Evolutionary conservation across 768 basidiomycete species (phyloP).

Genomic region (Asterophora lycoperdoides): DNA sequence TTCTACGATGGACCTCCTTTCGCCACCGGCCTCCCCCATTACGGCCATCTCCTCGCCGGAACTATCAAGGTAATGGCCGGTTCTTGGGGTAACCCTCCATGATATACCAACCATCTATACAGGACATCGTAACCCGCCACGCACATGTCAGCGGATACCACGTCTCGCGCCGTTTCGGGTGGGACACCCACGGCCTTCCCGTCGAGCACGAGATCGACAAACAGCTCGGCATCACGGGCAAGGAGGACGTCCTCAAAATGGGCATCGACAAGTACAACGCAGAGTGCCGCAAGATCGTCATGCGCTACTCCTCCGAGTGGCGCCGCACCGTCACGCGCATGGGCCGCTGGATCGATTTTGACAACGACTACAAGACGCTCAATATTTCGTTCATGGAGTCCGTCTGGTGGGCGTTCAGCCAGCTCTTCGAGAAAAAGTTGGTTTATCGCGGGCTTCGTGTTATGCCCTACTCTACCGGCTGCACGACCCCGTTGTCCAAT

Average conservation of each 20-base stretch:
- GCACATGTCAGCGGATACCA: conserved; percentile 91
- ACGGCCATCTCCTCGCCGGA: conserved; percentile 89
- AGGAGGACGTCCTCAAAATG: conserved; percentile 90
- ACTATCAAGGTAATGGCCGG: conserved; percentile 71
- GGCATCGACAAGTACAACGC: conserved; percentile 98
- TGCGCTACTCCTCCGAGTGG: conserved; percentile 96
- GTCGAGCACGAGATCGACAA: conserved; percentile 99
- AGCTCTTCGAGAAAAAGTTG: conserved; percentile 87
- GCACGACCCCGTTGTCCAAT: conserved; percentile 94
- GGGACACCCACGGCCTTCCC: conserved; percentile 98
- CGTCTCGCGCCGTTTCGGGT: conserved; percentile 92
- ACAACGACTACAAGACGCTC: conserved; percentile 98
- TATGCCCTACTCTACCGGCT: conserved; percentile 98
- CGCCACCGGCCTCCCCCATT: conserved; percentile 94
- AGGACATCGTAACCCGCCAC: conserved; percentile 98
- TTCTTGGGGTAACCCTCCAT: neutral
- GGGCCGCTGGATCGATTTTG: conserved; percentile 99
- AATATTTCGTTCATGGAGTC: conserved; percentile 94
- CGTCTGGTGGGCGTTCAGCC: conserved; percentile 98
- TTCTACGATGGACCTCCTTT: conserved; percentile 99
- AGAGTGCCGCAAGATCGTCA: conserved; percentile 94
- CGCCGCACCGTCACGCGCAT: conserved; percentile 92
- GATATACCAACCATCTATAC: conserved; percentile 8
- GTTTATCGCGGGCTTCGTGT: conserved; percentile 93
- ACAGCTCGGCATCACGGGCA: conserved; percentile 84